Evolutionary conservation across 1,284 basidiomycete species (phyloP).

Genomic region (Microbotryum violaceum): DNA sequence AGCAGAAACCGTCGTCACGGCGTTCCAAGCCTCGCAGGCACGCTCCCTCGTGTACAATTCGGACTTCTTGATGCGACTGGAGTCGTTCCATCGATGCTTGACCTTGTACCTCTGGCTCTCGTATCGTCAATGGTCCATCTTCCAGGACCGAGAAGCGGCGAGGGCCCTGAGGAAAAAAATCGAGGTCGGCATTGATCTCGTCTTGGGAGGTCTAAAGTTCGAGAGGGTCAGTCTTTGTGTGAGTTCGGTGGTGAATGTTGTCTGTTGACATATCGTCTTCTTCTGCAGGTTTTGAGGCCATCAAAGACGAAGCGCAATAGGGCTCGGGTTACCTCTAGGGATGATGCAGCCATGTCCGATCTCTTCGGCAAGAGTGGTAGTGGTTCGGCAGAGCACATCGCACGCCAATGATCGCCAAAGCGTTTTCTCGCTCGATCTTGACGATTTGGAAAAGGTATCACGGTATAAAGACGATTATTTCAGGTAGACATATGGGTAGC

Average conservation of each 20-base stretch:
- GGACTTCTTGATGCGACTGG: constrained; percentile 48
- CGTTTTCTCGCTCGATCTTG: no score
- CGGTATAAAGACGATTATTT: no score
- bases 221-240: constrained; percentile 19
- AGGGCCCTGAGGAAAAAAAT: constrained; percentile 20
- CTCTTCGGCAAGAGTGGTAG: no score
- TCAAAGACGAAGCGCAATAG: no score
- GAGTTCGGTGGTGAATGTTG: background rate
- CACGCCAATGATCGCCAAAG: no score
- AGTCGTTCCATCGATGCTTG: constrained; percentile 72
- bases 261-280: background rate
- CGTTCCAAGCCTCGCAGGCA: background rate
- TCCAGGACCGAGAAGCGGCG: constrained; percentile 54
- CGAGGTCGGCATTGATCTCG: constrained; percentile 34
- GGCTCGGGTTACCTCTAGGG: no score
- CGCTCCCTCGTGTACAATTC: constrained; percentile 5
- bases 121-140: constrained; percentile 67
- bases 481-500: no score
- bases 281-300: no score
- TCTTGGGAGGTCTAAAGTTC: constrained; percentile 38
- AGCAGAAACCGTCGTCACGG: background rate
- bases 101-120: constrained; percentile 82
- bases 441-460: no score
- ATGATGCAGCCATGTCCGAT: no score
- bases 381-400: no score